These are phyloP conservation scores for Tephrocybe sp. DNA, from an alignment of 768 basidiomycete genomes.

Conservation along the genomic window DNA sequence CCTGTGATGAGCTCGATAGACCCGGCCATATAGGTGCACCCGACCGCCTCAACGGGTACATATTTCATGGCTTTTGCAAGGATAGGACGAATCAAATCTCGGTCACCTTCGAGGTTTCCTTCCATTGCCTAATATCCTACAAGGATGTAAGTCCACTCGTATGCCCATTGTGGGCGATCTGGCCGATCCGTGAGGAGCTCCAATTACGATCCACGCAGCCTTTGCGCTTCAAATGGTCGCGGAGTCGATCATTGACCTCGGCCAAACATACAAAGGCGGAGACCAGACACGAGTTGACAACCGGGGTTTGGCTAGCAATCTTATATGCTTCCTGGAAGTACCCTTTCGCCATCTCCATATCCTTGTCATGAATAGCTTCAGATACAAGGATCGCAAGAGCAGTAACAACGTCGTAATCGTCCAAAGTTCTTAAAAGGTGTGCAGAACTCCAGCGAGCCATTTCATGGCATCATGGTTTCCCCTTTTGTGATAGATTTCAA, in stretches of 20 bases:
- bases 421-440: too few species aligned
- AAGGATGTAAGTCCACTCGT: background rate
- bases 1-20: conserved; percentile 2
- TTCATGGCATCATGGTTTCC: too few species aligned
- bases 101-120: background rate
- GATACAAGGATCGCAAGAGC: too few species aligned
- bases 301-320: too few species aligned
- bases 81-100: background rate
- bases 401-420: too few species aligned
- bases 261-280: background rate
- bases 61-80: background rate
- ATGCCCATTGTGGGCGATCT: background rate
- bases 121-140: conserved; percentile 5
- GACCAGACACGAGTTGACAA: too few species aligned
- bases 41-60: background rate
- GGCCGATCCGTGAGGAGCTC: background rate
- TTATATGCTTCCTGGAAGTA: too few species aligned
- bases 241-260: conserved; percentile 1
- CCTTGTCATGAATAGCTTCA: too few species aligned
- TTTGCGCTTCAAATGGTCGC: background rate
- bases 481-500: too few species aligned
- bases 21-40: conserved; percentile 2
- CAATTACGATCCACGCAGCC: background rate
- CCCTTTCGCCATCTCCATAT: too few species aligned
- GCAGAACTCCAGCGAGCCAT: too few species aligned